Evolutionary conservation across 495 filamentous ascomycete genomes (phyloP), one percentile per base, ranked within the genome.

Genomic region (Xylaria longipes): DNA sequence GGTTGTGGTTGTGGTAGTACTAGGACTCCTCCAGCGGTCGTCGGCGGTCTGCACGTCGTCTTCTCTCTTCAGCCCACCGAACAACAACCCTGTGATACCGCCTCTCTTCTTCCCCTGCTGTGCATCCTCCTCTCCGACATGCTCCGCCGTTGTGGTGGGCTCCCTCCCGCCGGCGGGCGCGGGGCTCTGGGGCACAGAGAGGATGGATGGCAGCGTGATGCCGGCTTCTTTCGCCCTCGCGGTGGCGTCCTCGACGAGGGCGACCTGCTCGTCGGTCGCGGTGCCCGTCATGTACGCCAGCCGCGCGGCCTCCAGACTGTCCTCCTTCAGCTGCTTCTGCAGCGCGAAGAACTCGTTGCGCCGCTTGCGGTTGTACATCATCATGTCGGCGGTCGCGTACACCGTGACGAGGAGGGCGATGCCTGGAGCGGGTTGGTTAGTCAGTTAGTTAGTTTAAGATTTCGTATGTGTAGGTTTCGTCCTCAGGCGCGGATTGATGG

Each of bases 381-480:
- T 89, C 89, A 99, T 92, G 80, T 97, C 95, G 77, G 87, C 87
- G 65, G 94, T 86, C 8, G 95, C 91, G 83, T 94, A 96, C 68
- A 90, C 85, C 27, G 93, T 93, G 46, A 95, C 87, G 65, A 90
- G 87, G 73, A 87, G 89, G 72, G 90, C 89, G 74, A 97, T 78
- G 65, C 90, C 94, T 95, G 71, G 70, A 66, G 35, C n/a, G 37
- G 27, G 14, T 33, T 9, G 12, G 56, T 57, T 35, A 46, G 39
- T 31, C 33, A 8, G 66, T 67, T 29, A 41, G 31, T 31, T 56
- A 56, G 52, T 56, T 31, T 0, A 22, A 5, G 20, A 2, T 3
- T 37, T 61, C 46, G 27, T 4, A 5, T 56, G 11, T 33, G 4
- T 41, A 27, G 66, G 43, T n/a, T 46, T 46, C 17, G 17, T 20